Base-by-base conservation (phyloP, 768 basidiomycete species). In the Suillus decipiens region DNA sequence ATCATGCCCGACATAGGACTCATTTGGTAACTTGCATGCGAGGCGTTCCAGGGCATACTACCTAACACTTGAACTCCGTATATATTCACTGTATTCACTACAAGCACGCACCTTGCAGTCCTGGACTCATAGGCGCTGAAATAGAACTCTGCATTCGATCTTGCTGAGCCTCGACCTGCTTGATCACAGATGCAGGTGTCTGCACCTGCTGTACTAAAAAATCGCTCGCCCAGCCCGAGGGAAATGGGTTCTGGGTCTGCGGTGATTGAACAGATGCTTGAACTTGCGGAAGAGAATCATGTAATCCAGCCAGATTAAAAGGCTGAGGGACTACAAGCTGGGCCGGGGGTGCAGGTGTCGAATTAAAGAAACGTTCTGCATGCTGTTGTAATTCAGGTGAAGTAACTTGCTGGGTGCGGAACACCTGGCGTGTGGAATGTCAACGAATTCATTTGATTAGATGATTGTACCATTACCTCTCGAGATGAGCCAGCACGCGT, bases 301-400 rank as follows among this genome's bases (percentile, higher is more conserved):
- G 68, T 50, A 75, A 58, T n/a, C 80, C 78, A 57, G 84, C 80
- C 5, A 92, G 70, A 67, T 92, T 87, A 69, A 88, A 92, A 3
- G 83, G 66, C 31, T 78, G 66, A 28, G 77, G 76, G 1, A 75
- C 62, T n/a, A 78, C 53, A 37, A 80, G 67, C 37, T 80, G 79
- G 62, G 63, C 69, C n/a, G 63, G 74, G 66, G 68, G 73, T 39
- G 61, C 64, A 15, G 64, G 63, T 17, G 66, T 66, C 37, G 69
- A 62, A 41, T 81, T 78, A 72, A 93, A 92, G 79, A 94, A 93
- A 47, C 78, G 84, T 17, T 87, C 80, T 5, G 88, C 90, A 69
- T 92, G 91, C 72, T 87, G 83, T 64, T 84, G 83, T 59, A 83
- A 73, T 45, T 78, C 78, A 36, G 76, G 73, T 41, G 77, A 65